These are phyloP conservation scores for Pestalotiopsis sp. DNA, from an alignment of 2,329 filamentous ascomycete genomes.

Conservation along the genomic window DNA sequence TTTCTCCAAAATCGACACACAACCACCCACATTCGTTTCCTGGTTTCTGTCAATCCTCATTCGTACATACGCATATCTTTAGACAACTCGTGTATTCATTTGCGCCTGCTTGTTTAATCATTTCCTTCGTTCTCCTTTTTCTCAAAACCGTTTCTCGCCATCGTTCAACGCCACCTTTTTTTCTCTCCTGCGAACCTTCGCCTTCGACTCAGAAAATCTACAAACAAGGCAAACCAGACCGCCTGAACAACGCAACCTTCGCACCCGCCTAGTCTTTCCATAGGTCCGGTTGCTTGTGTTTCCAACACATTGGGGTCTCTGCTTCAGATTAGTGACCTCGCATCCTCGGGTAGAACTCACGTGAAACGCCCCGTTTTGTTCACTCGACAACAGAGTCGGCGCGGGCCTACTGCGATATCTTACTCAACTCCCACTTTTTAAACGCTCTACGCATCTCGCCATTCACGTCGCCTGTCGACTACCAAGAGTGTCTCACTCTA, in stretches of 20 bases:
- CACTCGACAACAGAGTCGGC: background rate
- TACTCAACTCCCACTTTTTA: background rate
- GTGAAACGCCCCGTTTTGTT: conserved; percentile 2
- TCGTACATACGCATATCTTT: background rate
- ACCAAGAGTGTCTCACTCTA: conserved; percentile 12
- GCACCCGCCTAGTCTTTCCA: background rate
- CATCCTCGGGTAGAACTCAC: background rate
- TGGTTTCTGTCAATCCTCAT: background rate
- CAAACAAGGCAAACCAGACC: background rate
- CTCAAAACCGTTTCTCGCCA: conserved; percentile 8
- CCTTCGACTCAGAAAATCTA: background rate
- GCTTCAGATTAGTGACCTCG: conserved; percentile 13
- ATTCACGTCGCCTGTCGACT: conserved; percentile 11
- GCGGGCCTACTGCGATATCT: conserved; percentile 2
- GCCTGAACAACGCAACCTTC: background rate
- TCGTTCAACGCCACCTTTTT: background rate
- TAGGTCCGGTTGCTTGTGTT: conserved; percentile 6
- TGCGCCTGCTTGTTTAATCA: background rate
- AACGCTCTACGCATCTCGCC: conserved; percentile 4
- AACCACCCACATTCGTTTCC: conserved; percentile 10
- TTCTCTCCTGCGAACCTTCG: background rate
- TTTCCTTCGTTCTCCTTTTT: conserved; percentile 1
- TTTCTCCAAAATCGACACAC: background rate
- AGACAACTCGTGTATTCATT: background rate
- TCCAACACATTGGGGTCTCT: conserved; percentile 12